These are phyloP conservation scores for Nannochloropsis salina DNA, from an alignment of 108 stramenopile genomes.

Conservation along the genomic window DNA sequence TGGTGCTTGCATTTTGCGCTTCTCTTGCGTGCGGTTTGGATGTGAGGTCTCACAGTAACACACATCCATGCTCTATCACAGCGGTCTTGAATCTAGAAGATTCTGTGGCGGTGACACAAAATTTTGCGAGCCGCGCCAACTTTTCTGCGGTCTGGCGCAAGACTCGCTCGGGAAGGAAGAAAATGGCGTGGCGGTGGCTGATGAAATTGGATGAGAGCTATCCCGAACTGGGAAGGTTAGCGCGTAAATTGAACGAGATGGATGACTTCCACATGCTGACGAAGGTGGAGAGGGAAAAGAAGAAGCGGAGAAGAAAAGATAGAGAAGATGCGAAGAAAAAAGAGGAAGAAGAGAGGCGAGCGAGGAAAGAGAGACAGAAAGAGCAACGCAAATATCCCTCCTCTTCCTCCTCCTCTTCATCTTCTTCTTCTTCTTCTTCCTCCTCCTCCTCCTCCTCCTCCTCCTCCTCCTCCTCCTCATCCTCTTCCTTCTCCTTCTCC, in stretches of 20 bases:
- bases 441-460: constrained; percentile 2
- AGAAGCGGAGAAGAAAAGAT: constrained; percentile 9
- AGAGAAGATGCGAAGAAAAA: constrained; percentile 3
- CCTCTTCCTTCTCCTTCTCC: background rate
- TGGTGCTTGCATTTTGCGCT: too few relatives aligned
- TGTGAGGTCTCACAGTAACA: background rate
- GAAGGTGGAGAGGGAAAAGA: constrained; percentile 54
- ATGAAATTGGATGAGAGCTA: constrained; percentile 60
- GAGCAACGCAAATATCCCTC: background rate
- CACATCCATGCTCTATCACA: background rate
- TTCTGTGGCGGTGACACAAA: constrained; percentile 90
- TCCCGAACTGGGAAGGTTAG: constrained; percentile 69
- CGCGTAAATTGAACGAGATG: constrained; percentile 64
- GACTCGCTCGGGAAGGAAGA: constrained; percentile 79
- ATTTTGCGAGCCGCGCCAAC: constrained; percentile 82
- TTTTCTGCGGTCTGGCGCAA: constrained; percentile 87
- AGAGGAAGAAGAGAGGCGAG: background rate
- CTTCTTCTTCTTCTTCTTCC: background rate
- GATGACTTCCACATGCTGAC: constrained; percentile 81
- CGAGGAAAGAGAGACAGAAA: background rate
- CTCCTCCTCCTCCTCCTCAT: background rate
- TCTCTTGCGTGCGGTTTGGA: too few relatives aligned
- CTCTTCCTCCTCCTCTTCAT: background rate
- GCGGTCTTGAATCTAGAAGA: constrained; percentile 87
- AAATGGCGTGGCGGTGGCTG: constrained; percentile 88